phyloP scores from a whole-genome alignment of 31 red algal genomes.

The Porphyra umbilicalis region DNA sequence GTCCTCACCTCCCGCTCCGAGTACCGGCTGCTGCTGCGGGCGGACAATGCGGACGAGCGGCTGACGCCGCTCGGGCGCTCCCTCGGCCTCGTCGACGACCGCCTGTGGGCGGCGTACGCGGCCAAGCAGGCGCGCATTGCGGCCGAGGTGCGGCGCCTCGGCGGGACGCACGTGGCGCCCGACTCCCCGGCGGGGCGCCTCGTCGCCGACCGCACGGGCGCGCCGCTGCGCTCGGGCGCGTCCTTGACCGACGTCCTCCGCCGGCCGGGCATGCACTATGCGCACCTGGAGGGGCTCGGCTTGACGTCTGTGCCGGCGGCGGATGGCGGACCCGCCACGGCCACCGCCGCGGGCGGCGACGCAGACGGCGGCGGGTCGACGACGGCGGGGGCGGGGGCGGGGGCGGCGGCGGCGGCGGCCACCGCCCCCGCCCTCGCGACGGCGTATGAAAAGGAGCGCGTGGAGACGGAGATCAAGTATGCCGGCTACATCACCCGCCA shows the following conservation, averaged over 20 bases:
- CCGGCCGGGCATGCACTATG: conserved; percentile 69
- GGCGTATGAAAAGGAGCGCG: conserved; percentile 61
- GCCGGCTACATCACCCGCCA: conserved; percentile 90
- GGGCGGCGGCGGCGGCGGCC: not conserved
- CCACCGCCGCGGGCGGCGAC: not conserved
- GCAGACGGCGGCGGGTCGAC: too few species aligned
- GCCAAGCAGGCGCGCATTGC: conserved; percentile 55
- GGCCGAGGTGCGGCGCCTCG: conserved; percentile 45
- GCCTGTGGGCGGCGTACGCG: conserved; percentile 59
- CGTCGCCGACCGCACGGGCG: conserved; percentile 10
- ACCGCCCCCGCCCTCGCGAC: conserved; percentile 14
- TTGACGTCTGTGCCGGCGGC: not conserved
- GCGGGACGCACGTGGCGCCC: conserved; percentile 15
- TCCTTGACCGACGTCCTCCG: conserved; percentile 53
- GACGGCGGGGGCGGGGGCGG: too few species aligned
- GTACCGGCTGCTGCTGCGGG: conserved; percentile 87
- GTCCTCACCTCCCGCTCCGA: conserved; percentile 92
- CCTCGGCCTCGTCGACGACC: conserved; percentile 85
- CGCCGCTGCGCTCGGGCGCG: conserved; percentile 25
- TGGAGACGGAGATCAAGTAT: conserved; percentile 93
- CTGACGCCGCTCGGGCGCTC: conserved; percentile 68
- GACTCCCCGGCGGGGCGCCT: conserved; percentile 17
- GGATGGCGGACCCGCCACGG: too few species aligned
- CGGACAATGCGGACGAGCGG: conserved; percentile 91
- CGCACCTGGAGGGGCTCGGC: conserved; percentile 20